phyloP scores from a whole-genome alignment of 768 basidiomycete species.

The Amanita brunnescens region DNA sequence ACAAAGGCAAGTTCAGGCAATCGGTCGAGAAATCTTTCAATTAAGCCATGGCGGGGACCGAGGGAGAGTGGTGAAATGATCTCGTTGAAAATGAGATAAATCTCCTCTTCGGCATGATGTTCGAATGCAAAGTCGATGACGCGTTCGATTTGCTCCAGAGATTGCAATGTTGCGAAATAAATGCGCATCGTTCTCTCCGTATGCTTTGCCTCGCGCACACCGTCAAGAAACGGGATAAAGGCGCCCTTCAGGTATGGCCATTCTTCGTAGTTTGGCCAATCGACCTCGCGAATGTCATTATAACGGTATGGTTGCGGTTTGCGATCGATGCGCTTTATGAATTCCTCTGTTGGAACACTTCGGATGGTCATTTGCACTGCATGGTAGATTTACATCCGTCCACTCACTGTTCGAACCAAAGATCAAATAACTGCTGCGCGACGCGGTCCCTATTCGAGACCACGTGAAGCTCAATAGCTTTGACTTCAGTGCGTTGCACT shows the following conservation, averaged over 20 bases:
- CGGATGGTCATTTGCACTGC: not conserved
- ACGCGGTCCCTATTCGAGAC: constrained; percentile 60
- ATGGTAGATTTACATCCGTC: too few relatives aligned
- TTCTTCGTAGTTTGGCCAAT: constrained; percentile 27
- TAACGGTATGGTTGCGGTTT: constrained; percentile 31
- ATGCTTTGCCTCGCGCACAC: constrained; percentile 14
- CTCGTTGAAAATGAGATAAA: constrained; percentile 41
- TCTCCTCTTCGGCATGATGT: constrained; percentile 47
- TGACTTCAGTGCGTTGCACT: constrained; percentile 41
- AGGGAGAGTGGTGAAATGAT: constrained; percentile 25
- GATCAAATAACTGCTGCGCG: constrained; percentile 58
- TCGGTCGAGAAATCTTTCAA: constrained; percentile 35
- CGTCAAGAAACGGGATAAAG: constrained; percentile 15
- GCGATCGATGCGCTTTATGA: constrained; percentile 38
- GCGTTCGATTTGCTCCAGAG: constrained; percentile 20
- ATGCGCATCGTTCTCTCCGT: constrained; percentile 18
- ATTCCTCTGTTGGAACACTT: constrained; percentile 41
- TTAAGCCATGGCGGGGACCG: constrained; percentile 12
- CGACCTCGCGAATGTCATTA: constrained; percentile 31
- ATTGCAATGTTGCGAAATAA: constrained; percentile 16
- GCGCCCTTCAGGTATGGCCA: constrained; percentile 19
- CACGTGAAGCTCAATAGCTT: constrained; percentile 55
- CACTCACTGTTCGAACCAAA: constrained; percentile 60
- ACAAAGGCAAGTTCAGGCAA: constrained; percentile 48
- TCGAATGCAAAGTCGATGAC: constrained; percentile 32